Percentiles rank a stretch among this genome's conserved stretches.
Conservation (phyloP, 345 rosid genomes). For the Salix caprea region DNA sequence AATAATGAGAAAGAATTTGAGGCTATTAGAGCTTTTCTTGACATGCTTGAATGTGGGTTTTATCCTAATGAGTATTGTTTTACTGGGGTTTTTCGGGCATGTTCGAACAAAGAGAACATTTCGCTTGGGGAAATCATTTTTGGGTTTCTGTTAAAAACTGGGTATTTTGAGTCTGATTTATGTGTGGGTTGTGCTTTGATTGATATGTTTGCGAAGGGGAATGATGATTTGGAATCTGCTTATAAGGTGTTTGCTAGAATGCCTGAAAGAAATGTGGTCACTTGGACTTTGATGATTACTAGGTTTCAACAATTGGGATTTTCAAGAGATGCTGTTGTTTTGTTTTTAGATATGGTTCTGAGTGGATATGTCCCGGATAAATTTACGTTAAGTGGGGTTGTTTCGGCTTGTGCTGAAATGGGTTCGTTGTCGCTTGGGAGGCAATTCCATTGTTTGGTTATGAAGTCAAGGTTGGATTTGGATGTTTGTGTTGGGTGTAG, state of each 20-base stretch:
- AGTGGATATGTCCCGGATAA: conserved; percentile 48
- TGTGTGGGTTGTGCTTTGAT: conserved; percentile 65
- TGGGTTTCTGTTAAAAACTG: conserved; percentile 52
- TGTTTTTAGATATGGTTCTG: conserved; percentile 50
- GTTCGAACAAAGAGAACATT: conserved; percentile 36
- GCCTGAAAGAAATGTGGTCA: conserved; percentile 51
- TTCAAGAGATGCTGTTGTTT: conserved; percentile 39
- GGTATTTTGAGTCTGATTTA: conserved; percentile 45
- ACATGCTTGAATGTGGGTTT: conserved; percentile 52
- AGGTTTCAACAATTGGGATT: conserved; percentile 46
- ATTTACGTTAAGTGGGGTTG: conserved; percentile 50
- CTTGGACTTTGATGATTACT: conserved; percentile 70
- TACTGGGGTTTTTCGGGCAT: conserved; percentile 54
- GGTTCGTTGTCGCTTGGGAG: conserved; percentile 35
- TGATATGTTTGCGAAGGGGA: conserved; percentile 59
- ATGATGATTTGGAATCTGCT: conserved; percentile 41
- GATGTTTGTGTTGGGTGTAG: conserved; percentile 69
- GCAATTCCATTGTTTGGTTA: conserved; percentile 61
- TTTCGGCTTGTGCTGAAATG: conserved; percentile 52
- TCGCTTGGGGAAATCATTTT: conserved; percentile 38
- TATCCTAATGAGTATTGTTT: conserved; percentile 65
- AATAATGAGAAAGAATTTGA: conserved; percentile 40
- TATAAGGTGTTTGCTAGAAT: conserved; percentile 57
- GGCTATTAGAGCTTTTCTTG: conserved; percentile 41
- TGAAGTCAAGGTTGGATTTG: conserved; percentile 38